Percentiles rank a stretch among this genome's conserved stretches.
phyloP scores from a whole-genome alignment of 176 grass and related monocot species.

The Oryza nivara region DNA sequence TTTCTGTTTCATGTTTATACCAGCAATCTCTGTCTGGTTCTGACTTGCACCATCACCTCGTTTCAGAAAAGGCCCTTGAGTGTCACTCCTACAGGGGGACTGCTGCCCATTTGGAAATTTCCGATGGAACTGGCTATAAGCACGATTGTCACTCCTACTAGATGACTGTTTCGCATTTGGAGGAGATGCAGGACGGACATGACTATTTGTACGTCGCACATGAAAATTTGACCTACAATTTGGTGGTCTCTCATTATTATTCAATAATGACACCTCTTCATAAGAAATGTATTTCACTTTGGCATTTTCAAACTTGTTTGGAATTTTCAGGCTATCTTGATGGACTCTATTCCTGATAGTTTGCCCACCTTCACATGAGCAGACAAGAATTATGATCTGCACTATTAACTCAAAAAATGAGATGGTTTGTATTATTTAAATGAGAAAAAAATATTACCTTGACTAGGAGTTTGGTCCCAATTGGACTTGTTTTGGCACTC shows the following conservation, averaged over 20 bases:
- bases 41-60: constrained; percentile 16
- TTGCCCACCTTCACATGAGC: constrained; percentile 23
- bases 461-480: constrained; percentile 3
- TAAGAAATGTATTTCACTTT: constrained; percentile 50
- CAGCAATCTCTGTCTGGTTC: constrained; percentile 13
- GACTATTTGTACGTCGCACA: not conserved
- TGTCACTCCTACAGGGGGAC: constrained; percentile 19
- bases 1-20: constrained; percentile 1
- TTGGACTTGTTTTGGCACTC: constrained; percentile 23
- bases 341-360: constrained; percentile 6
- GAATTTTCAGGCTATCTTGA: constrained; percentile 15
- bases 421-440: not conserved
- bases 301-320: constrained; percentile 22
- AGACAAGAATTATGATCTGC: not conserved
- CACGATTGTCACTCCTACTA: not conserved
- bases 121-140: not conserved
- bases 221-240: not conserved
- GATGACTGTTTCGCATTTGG: constrained; percentile 5
- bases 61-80: not conserved
- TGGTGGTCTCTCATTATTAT: constrained; percentile 27
- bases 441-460: constrained; percentile 4
- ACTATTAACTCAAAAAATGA: not conserved
- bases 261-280: constrained; percentile 41
- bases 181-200: not conserved
- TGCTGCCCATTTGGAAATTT: constrained; percentile 20